phyloP scores from a whole-genome alignment of 1,284 basidiomycete species.

The Uromyces viciae-fabae region DNA sequence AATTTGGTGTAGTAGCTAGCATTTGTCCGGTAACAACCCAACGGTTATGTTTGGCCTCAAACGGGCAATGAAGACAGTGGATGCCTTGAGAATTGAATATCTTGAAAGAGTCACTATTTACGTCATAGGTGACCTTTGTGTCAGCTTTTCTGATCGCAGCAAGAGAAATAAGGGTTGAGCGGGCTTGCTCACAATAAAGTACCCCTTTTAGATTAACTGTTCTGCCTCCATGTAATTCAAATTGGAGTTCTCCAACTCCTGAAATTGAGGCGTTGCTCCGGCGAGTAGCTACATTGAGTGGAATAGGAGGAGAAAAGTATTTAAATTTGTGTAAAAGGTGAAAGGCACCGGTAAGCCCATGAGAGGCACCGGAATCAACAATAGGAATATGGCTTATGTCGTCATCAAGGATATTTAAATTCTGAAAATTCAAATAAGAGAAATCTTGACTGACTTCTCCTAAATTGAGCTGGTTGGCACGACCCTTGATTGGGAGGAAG shows the following conservation, averaged over 20 bases:
- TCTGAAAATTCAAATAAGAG: neutral
- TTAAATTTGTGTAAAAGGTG: neutral
- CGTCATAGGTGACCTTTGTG: neutral
- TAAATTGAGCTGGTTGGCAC: neutral
- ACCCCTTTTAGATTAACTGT: neutral
- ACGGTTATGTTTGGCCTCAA: neutral
- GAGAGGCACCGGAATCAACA: neutral
- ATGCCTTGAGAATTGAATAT: neutral
- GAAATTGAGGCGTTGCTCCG: neutral
- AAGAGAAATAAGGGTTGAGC: neutral
- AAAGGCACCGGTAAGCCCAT: neutral
- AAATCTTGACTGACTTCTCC: neutral
- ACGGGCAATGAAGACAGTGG: neutral
- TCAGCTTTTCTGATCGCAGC: neutral
- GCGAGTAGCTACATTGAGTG: neutral
- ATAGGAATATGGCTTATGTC: neutral
- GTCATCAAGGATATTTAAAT: neutral
- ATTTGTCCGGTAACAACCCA: neutral
- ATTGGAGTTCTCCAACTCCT: neutral
- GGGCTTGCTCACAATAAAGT: neutral
- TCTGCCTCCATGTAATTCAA: neutral
- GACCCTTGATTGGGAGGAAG: neutral
- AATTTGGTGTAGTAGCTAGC: neutral
- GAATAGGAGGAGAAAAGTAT: no score
- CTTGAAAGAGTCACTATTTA: neutral